Evolutionary conservation across 2,329 filamentous ascomycete species (phyloP).

Genomic region (Pseudopithomyces maydicus): DNA sequence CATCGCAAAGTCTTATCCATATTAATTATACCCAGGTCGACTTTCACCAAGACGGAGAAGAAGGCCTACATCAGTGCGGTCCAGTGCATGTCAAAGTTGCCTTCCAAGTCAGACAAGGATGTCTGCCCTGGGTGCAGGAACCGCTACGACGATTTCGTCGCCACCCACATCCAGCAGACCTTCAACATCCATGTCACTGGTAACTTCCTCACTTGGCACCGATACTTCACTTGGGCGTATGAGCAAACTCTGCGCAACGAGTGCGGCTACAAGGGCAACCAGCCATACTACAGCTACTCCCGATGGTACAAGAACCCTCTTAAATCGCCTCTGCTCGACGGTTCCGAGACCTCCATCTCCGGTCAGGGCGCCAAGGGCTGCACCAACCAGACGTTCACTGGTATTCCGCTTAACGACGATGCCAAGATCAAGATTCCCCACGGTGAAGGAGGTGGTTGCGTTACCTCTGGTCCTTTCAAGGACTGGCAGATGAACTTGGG

Average conservation of each 20-base stretch:
- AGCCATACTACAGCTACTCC: slow-evolving; percentile 39
- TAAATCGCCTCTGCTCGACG: slow-evolving; percentile 60
- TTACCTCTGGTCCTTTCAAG: slow-evolving; percentile 57
- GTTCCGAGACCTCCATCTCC: slow-evolving; percentile 52
- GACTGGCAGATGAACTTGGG: slow-evolving; percentile 53
- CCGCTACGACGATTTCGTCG: slow-evolving; percentile 39
- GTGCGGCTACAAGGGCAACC: slow-evolving; percentile 35
- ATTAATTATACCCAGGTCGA: slow-evolving; percentile 23
- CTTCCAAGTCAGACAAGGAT: slow-evolving; percentile 27
- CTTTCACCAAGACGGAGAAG: slow-evolving; percentile 31
- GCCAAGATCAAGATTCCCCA: slow-evolving; percentile 48
- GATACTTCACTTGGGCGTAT: slow-evolving; percentile 33
- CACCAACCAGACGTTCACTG: slow-evolving; percentile 16
- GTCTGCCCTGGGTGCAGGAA: slow-evolving; percentile 34
- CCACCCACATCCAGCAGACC: slow-evolving; percentile 36
- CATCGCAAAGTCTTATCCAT: neutral
- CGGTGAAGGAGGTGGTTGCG: slow-evolving; percentile 60
- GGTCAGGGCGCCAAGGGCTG: slow-evolving; percentile 50
- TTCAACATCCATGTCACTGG: slow-evolving; percentile 34
- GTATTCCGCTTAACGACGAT: slow-evolving; percentile 24
- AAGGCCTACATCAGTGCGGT: slow-evolving; percentile 38
- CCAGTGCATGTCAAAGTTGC: slow-evolving; percentile 32
- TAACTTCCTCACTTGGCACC: slow-evolving; percentile 36
- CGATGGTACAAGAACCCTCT: slow-evolving; percentile 30
- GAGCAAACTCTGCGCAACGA: slow-evolving; percentile 36